phyloP scores from a whole-genome alignment of 805 yeast species.

The Debaryomyces prosopidis region DNA sequence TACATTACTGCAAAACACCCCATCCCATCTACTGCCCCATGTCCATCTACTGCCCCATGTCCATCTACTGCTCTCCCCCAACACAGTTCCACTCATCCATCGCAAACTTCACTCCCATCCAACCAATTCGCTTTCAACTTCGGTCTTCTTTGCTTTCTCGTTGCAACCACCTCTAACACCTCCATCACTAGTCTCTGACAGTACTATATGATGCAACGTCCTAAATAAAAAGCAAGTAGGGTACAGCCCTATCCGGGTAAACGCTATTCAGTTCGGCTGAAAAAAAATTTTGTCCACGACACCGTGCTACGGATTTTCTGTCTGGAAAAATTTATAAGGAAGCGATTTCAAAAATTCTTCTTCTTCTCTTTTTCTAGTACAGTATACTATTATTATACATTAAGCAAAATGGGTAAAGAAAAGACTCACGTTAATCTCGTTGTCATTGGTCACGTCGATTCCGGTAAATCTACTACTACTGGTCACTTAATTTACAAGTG shows the following conservation, averaged over 20 bases:
- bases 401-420: slow-evolving; percentile 73
- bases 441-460: slow-evolving; percentile 99
- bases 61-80: no score
- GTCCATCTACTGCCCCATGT: no score
- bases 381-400: slow-evolving; percentile 1
- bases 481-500: slow-evolving; percentile 99
- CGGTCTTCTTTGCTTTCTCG: no score
- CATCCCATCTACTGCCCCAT: no score
- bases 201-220: no score
- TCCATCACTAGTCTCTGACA: no score
- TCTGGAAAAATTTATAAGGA: neutral
- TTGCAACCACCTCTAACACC: no score
- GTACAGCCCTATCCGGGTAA: neutral
- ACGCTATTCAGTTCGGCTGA: neutral
- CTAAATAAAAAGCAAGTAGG: neutral
- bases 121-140: no score
- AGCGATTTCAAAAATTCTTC: neutral
- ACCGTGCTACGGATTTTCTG: neutral
- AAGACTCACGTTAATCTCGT: slow-evolving; percentile 99
- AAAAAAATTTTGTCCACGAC: neutral
- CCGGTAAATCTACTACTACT: slow-evolving; percentile 89
- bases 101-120: no score
- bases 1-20: no score
- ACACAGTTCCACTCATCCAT: no score
- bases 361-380: slow-evolving; percentile 4